Percentiles rank a stretch among this genome's conserved stretches.
phyloP scores from a whole-genome alignment of 306 rosid genomes.

The Elaeagnus macrophylla region DNA sequence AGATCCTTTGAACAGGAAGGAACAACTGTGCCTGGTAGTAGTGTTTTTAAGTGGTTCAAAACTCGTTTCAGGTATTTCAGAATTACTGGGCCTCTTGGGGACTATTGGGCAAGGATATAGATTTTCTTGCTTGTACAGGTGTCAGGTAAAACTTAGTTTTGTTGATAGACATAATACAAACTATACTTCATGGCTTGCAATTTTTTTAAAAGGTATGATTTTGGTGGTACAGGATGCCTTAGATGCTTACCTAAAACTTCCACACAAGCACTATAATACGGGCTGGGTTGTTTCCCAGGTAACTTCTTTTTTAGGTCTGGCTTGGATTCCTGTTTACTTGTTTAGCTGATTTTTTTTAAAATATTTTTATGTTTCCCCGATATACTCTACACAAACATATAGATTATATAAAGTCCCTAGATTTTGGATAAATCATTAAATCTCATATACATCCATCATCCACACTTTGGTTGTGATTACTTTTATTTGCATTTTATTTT shows the following conservation, averaged over 20 bases:
- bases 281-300: slow-evolving; percentile 99
- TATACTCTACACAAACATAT: too few species aligned
- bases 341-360: too few species aligned
- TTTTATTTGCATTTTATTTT: too few species aligned
- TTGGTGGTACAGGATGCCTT: slow-evolving; percentile 71
- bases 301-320: not conserved
- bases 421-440: too few species aligned
- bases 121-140: slow-evolving; percentile 73
- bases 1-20: slow-evolving; percentile 62
- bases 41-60: slow-evolving; percentile 45
- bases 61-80: slow-evolving; percentile 55
- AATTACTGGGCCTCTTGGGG: slow-evolving; percentile 72
- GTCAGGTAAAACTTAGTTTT: slow-evolving; percentile 60
- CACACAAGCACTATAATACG: slow-evolving; percentile 81
- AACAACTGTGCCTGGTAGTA: slow-evolving; percentile 31
- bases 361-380: too few species aligned
- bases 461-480: too few species aligned
- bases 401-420: too few species aligned
- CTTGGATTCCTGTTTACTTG: too few species aligned
- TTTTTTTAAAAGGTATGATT: slow-evolving; percentile 19
- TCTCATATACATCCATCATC: too few species aligned
- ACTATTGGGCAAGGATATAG: slow-evolving; percentile 84
- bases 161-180: slow-evolving; percentile 12
- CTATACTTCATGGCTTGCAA: slow-evolving; percentile 15
- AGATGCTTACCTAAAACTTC: slow-evolving; percentile 73